A percentile compares a stretch with the other conserved stretches of the same genome.
Evolutionary conservation across 2,329 filamentous ascomycete genomes (phyloP).

Genomic region (Arthrobotrys entomopaga): DNA sequence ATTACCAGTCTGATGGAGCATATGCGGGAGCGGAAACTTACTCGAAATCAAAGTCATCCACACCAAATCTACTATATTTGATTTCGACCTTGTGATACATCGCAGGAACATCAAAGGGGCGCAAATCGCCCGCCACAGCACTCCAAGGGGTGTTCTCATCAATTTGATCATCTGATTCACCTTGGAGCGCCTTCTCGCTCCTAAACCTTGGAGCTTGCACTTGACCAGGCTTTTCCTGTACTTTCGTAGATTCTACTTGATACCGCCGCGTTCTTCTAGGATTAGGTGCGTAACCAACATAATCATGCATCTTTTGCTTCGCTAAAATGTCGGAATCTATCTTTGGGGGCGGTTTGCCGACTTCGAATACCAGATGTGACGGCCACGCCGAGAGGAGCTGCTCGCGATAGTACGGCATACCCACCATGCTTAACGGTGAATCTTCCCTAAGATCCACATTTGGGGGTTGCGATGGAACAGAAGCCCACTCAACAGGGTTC

Average conservation of each 20-base stretch:
- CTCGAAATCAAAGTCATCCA: constrained; percentile 99
- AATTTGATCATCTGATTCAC: constrained; percentile 46
- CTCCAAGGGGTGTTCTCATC: constrained; percentile 73
- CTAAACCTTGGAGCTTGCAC: constrained; percentile 86
- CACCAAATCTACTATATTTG: constrained; percentile 98
- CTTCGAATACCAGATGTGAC: constrained; percentile 80
- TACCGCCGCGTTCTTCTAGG: constrained; percentile 78
- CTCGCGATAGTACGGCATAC: constrained; percentile 94
- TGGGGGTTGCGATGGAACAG: constrained; percentile 70
- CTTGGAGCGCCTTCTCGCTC: constrained; percentile 86
- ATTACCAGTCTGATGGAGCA: constrained; percentile 8
- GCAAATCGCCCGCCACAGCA: constrained; percentile 69
- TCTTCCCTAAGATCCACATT: constrained; percentile 76
- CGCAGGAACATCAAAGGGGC: constrained; percentile 74
- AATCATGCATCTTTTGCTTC: constrained; percentile 74
- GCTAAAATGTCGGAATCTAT: constrained; percentile 77
- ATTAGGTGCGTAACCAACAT: constrained; percentile 83
- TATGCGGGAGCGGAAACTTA: constrained; percentile 63
- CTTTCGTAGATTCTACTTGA: constrained; percentile 81
- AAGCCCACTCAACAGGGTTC: constrained; percentile 80
- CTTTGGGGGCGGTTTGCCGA: constrained; percentile 80
- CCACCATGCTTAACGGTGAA: constrained; percentile 82
- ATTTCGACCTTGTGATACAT: constrained; percentile 96
- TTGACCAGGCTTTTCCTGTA: constrained; percentile 70
- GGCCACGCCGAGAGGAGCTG: constrained; percentile 89